A percentile compares a stretch with the other conserved stretches of the same genome.
These are phyloP conservation scores for Phytophthora europaea DNA, from an alignment of 352 stramenopile genomes.

Conservation along the genomic window DNA sequence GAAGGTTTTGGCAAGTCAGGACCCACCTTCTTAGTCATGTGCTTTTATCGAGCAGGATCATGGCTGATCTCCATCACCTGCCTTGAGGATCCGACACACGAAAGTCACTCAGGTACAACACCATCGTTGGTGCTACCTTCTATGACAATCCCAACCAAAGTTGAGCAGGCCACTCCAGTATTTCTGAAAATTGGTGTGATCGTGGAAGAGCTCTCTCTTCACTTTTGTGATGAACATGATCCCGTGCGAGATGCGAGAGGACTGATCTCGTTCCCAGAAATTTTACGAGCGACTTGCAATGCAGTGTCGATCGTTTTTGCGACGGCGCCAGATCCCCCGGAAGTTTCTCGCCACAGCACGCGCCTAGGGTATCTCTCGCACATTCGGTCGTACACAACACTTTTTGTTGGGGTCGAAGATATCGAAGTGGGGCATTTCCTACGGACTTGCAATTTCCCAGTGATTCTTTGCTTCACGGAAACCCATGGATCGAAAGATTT, in stretches of 20 bases:
- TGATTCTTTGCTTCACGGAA: constrained; percentile 66
- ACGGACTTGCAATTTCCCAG: constrained; percentile 76
- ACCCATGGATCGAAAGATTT: constrained; percentile 37
- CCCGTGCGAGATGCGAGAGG: constrained; percentile 41
- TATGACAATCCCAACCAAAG: constrained; percentile 17
- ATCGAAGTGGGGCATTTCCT: constrained; percentile 81
- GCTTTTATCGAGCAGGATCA: constrained; percentile 70
- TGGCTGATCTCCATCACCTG: constrained; percentile 78
- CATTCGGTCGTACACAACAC: constrained; percentile 67
- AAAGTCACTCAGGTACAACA: constrained; percentile 17
- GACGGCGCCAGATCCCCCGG: constrained; percentile 59
- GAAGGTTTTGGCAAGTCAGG: constrained; percentile 14
- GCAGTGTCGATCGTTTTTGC: constrained; percentile 57
- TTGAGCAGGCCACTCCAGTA: constrained; percentile 16
- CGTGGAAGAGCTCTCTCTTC: constrained; percentile 56
- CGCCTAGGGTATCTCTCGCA: constrained; percentile 77
- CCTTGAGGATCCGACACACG: constrained; percentile 60
- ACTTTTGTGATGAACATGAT: constrained; percentile 77
- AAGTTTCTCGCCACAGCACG: constrained; percentile 52
- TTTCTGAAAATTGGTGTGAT: constrained; percentile 52
- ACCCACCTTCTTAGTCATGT: constrained; percentile 77
- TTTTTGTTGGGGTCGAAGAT: constrained; percentile 58
- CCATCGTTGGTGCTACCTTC: constrained; percentile 27
- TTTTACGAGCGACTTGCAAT: constrained; percentile 53
- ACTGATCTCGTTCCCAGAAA: constrained; percentile 67